Base-by-base conservation (phyloP, 1,284 basidiomycete genomes). In the Irpex lacteus region DNA sequence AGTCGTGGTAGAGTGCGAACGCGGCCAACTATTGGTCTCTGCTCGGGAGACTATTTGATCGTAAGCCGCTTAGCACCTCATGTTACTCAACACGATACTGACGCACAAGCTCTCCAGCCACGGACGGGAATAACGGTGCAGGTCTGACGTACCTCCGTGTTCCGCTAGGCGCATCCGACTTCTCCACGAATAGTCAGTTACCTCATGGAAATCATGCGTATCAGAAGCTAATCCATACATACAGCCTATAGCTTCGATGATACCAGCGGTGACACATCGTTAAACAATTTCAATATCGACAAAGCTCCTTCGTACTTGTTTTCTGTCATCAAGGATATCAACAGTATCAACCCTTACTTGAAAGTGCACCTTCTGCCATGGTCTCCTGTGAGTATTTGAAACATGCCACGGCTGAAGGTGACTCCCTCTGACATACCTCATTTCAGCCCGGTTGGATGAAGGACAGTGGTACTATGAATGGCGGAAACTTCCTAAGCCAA, bases 381-480 rank as follows among this genome's bases (percentile, higher is more conserved):
- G 83, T 83, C 82, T 62, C 81, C 82, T 8, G 82, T 83, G 65
- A 65, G 77, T 72, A n/a, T 15, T 53, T 15, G 5, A 8, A 6
- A 8, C 34, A 4, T 8, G 21, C 21, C 21, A 21, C 21, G n/a
- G 49, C 37, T 1, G 21, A 8, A 8, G 18, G 26, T 32, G n/a
- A 26, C 34, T n/a, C 18, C 21, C 62, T 32, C 37, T 21, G 34
- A 53, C 7, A 4, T 53, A 9, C 56, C 18, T 56, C 32, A 44
- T 44, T 37, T 1, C 52, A 84, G 82, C 84, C 83, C 2, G 82
- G 73, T 9, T 85, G 83, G 83, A 83, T 84, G 82, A 85, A 84
- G 68, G 72, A 71, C 60, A 78, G 75, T 47, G 74, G 62, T 34
- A 63, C 62, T 15, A 60, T 63, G 58, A 72, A 79, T 4, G 83